Percentiles rank a stretch among this genome's conserved stretches.
Conservation (phyloP, 352 stramenopile genomes). For the Phytophthora fragariaefolia region DNA sequence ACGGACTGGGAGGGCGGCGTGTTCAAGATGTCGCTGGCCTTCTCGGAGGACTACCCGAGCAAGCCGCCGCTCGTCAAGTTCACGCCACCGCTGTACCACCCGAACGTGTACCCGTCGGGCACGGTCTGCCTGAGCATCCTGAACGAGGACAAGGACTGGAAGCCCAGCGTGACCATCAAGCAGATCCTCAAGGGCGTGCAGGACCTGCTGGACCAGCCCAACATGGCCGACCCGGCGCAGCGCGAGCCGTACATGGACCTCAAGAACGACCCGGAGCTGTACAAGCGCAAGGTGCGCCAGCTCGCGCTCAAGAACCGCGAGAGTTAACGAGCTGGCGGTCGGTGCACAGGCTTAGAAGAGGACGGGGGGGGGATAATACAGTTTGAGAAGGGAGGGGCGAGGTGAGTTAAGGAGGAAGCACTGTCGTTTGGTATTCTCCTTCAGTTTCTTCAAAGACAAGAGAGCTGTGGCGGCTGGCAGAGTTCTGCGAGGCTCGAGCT, state of each 20-base stretch:
- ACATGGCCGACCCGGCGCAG: conserved; percentile 90
- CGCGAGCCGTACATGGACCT: conserved; percentile 89
- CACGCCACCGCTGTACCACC: conserved; percentile 97
- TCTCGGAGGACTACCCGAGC: conserved; percentile 97
- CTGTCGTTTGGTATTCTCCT: too few species aligned
- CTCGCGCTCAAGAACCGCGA: conserved; percentile 88
- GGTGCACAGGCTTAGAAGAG: background rate
- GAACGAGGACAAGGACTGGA: conserved; percentile 99
- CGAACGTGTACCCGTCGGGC: conserved; percentile 96
- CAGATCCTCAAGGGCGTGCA: conserved; percentile 99
- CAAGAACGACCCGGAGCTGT: conserved; percentile 90
- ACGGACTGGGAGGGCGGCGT: conserved; percentile 98
- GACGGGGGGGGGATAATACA: background rate
- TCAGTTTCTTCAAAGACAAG: conserved; percentile 19
- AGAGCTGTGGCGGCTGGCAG: background rate
- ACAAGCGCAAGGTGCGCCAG: conserved; percentile 86
- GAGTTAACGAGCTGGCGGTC: conserved; percentile 40
- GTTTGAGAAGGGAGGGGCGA: conserved; percentile 9
- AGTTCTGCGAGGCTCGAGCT: background rate
- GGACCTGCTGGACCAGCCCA: conserved; percentile 87
- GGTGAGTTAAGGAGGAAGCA: conserved; percentile 9
- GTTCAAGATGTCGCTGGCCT: conserved; percentile 97
- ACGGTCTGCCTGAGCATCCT: conserved; percentile 99
- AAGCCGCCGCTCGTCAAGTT: conserved; percentile 99
- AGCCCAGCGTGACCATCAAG: conserved; percentile 97